A percentile compares a stretch with the other conserved stretches of the same genome.
Conservation (phyloP, 75 land plant genomes). For the Adiantum capillusveneris region DNA sequence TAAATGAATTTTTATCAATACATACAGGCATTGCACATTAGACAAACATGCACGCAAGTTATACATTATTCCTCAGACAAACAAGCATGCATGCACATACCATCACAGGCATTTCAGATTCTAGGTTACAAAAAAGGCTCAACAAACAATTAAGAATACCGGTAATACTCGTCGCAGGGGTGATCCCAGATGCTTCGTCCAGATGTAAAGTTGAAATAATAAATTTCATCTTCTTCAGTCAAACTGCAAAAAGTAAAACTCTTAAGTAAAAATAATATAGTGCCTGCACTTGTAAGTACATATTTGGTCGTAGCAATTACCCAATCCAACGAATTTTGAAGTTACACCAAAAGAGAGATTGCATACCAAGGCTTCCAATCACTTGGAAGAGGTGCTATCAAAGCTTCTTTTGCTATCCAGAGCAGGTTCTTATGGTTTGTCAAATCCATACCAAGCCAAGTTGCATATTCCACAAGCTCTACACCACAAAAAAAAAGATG, state of each 20-base stretch:
- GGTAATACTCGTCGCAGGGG: conserved; percentile 27
- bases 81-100: too few species aligned
- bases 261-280: background rate
- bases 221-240: conserved; percentile 31
- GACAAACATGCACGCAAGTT: too few species aligned
- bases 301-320: too few species aligned
- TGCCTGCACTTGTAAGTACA: background rate
- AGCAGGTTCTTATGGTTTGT: conserved; percentile 16
- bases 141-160: conserved; percentile 11
- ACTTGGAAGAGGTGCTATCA: conserved; percentile 13
- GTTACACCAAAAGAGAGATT: too few species aligned
- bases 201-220: conserved; percentile 23
- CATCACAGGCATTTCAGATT: too few species aligned
- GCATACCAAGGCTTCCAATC: conserved; percentile 33
- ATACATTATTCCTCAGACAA: too few species aligned
- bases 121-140: too few species aligned
- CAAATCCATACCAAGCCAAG: conserved; percentile 28
- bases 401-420: conserved; percentile 26
- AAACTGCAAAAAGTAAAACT: conserved; percentile 12
- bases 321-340: too few species aligned
- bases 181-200: conserved; percentile 30
- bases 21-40: too few species aligned
- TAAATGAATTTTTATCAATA: too few species aligned
- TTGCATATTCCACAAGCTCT: conserved; percentile 27
- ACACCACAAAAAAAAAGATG: conserved; percentile 1